Conservation (phyloP, 768 basidiomycete genomes). For the Agaricus subrufescens region DNA sequence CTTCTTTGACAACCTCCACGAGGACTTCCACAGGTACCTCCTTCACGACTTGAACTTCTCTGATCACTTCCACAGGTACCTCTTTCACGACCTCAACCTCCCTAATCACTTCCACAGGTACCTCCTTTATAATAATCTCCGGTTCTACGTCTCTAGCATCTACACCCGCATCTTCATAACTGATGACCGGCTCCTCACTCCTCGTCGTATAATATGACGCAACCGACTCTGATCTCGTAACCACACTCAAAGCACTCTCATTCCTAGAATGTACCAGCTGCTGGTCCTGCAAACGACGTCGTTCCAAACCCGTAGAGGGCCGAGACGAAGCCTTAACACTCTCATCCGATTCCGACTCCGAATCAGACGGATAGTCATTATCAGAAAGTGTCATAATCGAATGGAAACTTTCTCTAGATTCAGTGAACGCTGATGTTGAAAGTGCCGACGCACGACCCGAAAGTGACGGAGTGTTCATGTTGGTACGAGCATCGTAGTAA, state of each 20-base stretch:
- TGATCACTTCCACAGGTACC: constrained; percentile 8
- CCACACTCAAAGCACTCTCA: background rate
- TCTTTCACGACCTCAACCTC: constrained; percentile 2
- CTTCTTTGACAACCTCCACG: constrained; percentile 8
- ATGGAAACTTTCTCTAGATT: constrained; percentile 61
- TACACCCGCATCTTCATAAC: constrained; percentile 50
- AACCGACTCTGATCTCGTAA: constrained; percentile 18
- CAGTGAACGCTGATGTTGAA: constrained; percentile 32
- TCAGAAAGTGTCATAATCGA: constrained; percentile 70
- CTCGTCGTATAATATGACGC: constrained; percentile 29
- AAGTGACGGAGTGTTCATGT: constrained; percentile 55
- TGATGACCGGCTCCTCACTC: constrained; percentile 12
- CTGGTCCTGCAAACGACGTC: background rate
- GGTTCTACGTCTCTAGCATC: constrained; percentile 30
- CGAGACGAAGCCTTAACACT: constrained; percentile 55
- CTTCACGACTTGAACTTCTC: constrained; percentile 4
- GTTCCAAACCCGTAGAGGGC: background rate
- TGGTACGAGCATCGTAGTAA: constrained; percentile 78
- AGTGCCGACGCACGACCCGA: constrained; percentile 21
- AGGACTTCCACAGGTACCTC: constrained; percentile 6
- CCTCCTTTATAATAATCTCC: constrained; percentile 21
- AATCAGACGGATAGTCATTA: constrained; percentile 55
- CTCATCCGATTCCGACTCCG: constrained; percentile 50
- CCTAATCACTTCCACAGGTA: constrained; percentile 8
- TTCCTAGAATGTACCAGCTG: background rate